phyloP scores from a whole-genome alignment of 2,329 filamentous ascomycete species.

The Colletotrichum spaethianum region DNA sequence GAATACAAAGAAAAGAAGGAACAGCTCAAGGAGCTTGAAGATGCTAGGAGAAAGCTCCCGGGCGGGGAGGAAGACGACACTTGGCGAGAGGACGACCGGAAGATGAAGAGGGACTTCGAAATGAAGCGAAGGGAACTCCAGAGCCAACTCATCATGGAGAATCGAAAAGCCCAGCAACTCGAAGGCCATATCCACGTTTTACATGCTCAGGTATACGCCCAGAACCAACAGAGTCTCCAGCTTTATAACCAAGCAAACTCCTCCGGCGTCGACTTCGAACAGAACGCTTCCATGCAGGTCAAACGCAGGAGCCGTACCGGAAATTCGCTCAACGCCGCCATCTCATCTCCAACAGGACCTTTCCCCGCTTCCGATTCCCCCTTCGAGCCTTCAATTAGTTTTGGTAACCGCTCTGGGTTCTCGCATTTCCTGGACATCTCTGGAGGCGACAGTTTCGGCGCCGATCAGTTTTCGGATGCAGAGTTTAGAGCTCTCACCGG shows the following conservation, averaged over 20 bases:
- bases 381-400: conserved; percentile 67
- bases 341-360: conserved; percentile 57
- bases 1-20: conserved; percentile 73
- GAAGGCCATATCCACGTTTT: conserved; percentile 64
- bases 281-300: conserved; percentile 55
- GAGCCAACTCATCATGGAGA: conserved; percentile 61
- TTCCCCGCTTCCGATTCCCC: conserved; percentile 57
- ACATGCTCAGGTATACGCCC: conserved; percentile 61
- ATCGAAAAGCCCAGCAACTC: conserved; percentile 61
- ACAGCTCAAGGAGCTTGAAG: conserved; percentile 81
- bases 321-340: conserved; percentile 59
- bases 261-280: conserved; percentile 64
- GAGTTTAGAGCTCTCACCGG: conserved; percentile 73
- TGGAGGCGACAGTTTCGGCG: conserved; percentile 48
- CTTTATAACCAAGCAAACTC: conserved; percentile 63
- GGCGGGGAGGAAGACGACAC: conserved; percentile 74
- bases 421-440: conserved; percentile 66
- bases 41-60: conserved; percentile 74
- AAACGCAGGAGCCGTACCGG: conserved; percentile 65
- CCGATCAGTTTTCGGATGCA: conserved; percentile 69
- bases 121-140: conserved; percentile 68
- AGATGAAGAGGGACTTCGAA: conserved; percentile 71
- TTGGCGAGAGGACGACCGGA: conserved; percentile 66
- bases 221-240: conserved; percentile 58
- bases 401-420: conserved; percentile 65